A percentile compares a stretch with the other conserved stretches of the same genome.
Evolutionary conservation across 495 filamentous ascomycete species (phyloP).

Genomic region (Hapsidospora chrysogenum): DNA sequence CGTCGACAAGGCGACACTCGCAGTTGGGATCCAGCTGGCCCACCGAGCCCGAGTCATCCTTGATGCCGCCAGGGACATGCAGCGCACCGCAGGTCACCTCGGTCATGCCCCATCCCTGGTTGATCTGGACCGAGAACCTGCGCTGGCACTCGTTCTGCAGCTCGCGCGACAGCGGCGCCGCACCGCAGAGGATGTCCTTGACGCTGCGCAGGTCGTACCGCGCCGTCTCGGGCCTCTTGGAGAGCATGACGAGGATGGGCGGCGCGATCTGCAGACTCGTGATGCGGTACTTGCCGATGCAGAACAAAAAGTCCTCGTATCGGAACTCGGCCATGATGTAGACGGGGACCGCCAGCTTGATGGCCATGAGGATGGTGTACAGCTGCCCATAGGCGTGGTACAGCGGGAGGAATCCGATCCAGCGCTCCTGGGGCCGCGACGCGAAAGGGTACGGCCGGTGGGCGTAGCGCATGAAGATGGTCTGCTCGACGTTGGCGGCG

Average conservation of each 20-base stretch:
- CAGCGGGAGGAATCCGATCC: conserved; percentile 48
- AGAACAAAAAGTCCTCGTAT: conserved; percentile 49
- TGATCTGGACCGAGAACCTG: conserved; percentile 34
- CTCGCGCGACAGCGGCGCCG: conserved; percentile 48
- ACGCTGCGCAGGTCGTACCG: conserved; percentile 56
- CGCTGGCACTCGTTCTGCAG: conserved; percentile 39
- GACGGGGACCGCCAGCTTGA: conserved; percentile 25
- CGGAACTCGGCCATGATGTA: conserved; percentile 65
- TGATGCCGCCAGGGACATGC: neutral
- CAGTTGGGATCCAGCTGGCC: conserved; percentile 58
- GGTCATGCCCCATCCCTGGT: conserved; percentile 79
- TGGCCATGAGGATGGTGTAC: conserved; percentile 21
- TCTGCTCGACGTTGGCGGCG: conserved; percentile 46
- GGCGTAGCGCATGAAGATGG: conserved; percentile 20
- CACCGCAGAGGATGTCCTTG: conserved; percentile 38
- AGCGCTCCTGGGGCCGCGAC: conserved; percentile 18
- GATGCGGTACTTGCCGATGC: conserved; percentile 51
- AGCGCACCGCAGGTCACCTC: conserved; percentile 47
- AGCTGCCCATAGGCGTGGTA: conserved; percentile 52
- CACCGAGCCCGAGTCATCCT: conserved; percentile 21
- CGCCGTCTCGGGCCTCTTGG: conserved; percentile 47
- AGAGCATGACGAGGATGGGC: conserved; percentile 43
- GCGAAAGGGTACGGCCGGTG: conserved; percentile 9
- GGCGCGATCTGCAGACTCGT: conserved; percentile 44
- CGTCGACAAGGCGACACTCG: conserved; percentile 39